Base-by-base conservation (phyloP, 1,284 basidiomycete species). In the Clitocybe nebularis region DNA sequence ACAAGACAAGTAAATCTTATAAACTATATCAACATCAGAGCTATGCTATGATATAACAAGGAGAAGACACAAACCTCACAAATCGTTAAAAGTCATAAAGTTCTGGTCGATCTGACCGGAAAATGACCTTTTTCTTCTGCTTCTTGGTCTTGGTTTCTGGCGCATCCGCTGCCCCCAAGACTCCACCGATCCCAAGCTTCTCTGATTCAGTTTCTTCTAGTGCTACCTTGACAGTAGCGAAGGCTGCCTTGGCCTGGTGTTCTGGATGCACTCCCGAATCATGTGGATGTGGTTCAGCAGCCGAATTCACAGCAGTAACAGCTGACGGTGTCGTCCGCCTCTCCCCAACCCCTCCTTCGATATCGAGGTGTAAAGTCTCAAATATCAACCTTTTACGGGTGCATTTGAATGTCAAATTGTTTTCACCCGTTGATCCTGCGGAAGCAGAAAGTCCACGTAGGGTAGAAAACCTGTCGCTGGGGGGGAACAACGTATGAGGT, bases 321-420 rank as follows among this genome's bases (percentile, higher is more conserved):
- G 45, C 32, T 11, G 51, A 43, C 10, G 79, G 72, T 2, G 71
- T 79, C 8, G 89, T 93, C 47, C 89, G 72, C 46, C 93, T 72
- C 62, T 96, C 94, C 9, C 83, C 77, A 4, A 92, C 84, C 4
- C 93, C 93, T 7, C 93, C 94, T 59, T 96, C 93, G 3, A 93
- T 75, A 57, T 94, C 95, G 8, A 97, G 72, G 67, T 96, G 92
- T 45, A 97, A 69, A 16, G 93, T 97, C 67, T 98, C 94, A 51
- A 98, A 80, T 16, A 95, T 72, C 37, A 97, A 71, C 26, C 89
- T 68, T 60, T 90, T 93, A 48, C 94, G 74, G 56, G 86, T 94
- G 54, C 93, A 89, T 61, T 87, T 90, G 76, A 98, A 99, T 4
- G 89, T 93, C 11, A 99, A 74, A 56, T 98, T 97, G 64, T 98